A percentile compares a stretch with the other conserved stretches of the same genome.
phyloP scores from a whole-genome alignment of 441 rosid species.

The Erysimum cheiri region DNA sequence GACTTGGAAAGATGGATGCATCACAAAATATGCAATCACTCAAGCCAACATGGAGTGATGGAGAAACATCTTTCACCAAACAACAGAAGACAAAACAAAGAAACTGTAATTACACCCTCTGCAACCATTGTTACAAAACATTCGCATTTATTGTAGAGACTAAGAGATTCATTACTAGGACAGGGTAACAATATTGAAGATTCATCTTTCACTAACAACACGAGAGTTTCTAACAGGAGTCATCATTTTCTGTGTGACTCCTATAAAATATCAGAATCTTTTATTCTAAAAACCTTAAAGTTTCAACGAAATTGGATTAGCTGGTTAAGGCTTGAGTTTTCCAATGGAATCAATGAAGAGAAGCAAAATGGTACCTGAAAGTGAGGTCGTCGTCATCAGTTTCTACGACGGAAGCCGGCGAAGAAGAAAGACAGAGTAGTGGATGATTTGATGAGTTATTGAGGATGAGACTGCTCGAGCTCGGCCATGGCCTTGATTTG shows the following conservation, averaged over 20 bases:
- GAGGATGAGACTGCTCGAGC: slow-evolving; percentile 35
- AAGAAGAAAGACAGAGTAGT: slow-evolving; percentile 44
- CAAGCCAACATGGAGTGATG: neutral
- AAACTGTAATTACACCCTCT: neutral
- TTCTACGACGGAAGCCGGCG: slow-evolving; percentile 49
- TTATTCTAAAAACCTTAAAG: neutral
- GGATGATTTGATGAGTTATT: slow-evolving; percentile 42
- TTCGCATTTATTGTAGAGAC: neutral
- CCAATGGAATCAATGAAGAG: neutral
- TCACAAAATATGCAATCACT: neutral
- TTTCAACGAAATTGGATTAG: neutral
- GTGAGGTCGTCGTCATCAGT: slow-evolving; percentile 48
- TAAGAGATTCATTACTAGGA: neutral
- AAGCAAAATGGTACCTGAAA: slow-evolving; percentile 50
- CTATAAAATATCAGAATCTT: neutral
- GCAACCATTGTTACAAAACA: neutral
- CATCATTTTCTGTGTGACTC: neutral
- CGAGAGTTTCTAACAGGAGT: neutral
- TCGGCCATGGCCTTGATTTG: slow-evolving; percentile 28
- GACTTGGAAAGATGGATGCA: neutral
- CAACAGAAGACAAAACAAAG: neutral
- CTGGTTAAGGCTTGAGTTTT: neutral
- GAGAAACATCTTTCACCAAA: neutral
- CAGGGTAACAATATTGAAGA: neutral
- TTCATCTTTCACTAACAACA: neutral